phyloP scores from a whole-genome alignment of 768 basidiomycete genomes.

The Piloderma croceum region DNA sequence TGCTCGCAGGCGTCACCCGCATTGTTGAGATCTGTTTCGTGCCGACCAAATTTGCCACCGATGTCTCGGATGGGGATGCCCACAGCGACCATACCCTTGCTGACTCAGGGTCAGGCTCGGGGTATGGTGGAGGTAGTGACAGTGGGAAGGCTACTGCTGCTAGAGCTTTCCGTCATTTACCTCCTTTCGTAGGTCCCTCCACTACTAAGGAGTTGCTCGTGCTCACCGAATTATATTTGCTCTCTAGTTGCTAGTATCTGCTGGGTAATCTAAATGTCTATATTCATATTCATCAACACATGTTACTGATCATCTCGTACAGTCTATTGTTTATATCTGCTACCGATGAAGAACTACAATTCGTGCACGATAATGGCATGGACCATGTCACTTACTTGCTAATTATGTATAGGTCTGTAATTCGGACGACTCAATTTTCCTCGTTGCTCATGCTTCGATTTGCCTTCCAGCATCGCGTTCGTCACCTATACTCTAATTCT shows the following conservation, averaged over 20 bases:
- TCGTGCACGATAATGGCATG: slow-evolving; percentile 65
- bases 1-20: slow-evolving; percentile 74
- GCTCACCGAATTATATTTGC: slow-evolving; percentile 1
- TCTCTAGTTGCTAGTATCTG: slow-evolving; percentile 58
- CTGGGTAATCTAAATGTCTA: slow-evolving; percentile 46
- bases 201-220: slow-evolving; percentile 5
- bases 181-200: slow-evolving; percentile 69
- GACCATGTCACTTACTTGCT: slow-evolving; percentile 90
- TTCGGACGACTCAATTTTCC: slow-evolving; percentile 1
- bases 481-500: slow-evolving; percentile 69
- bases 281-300: neutral
- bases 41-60: slow-evolving; percentile 31
- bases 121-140: too few species aligned
- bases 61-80: slow-evolving; percentile 40
- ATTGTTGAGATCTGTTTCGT: slow-evolving; percentile 85
- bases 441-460: neutral
- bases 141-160: slow-evolving; percentile 35
- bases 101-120: slow-evolving; percentile 29
- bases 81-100: slow-evolving; percentile 66
- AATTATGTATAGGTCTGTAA: slow-evolving; percentile 69
- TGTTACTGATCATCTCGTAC: neutral
- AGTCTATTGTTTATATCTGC: slow-evolving; percentile 88
- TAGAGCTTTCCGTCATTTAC: slow-evolving; percentile 76
- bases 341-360: slow-evolving; percentile 84
- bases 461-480: slow-evolving; percentile 56